phyloP scores from a whole-genome alignment of 2,329 filamentous ascomycete species.

The Nothophoma quercina region DNA sequence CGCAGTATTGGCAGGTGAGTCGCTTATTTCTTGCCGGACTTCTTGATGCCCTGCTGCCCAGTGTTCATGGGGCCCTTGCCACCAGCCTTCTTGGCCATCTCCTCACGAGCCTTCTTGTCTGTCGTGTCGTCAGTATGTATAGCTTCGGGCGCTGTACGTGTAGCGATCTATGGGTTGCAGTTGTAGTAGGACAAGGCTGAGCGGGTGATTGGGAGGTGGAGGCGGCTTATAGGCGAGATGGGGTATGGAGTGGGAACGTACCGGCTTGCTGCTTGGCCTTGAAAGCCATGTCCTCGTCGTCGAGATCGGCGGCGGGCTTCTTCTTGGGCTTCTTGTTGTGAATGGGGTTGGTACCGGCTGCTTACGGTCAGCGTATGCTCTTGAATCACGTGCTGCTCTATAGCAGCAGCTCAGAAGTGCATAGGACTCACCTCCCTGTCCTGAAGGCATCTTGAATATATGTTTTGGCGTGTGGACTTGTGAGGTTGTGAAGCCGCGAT shows the following conservation, averaged over 20 bases:
- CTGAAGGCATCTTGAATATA: conserved; percentile 57
- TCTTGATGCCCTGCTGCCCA: conserved; percentile 91
- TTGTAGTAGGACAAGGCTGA: conserved; percentile 3
- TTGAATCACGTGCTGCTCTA: conserved; percentile 1
- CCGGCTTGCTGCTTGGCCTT: conserved; percentile 85
- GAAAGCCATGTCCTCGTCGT: conserved; percentile 86
- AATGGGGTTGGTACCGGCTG: conserved; percentile 62
- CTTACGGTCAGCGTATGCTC: conserved; percentile 29
- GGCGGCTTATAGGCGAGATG: not conserved
- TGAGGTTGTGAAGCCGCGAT: conserved; percentile 12
- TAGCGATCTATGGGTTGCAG: not conserved
- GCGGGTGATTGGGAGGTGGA: not conserved
- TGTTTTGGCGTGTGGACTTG: conserved; percentile 5
- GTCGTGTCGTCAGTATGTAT: conserved; percentile 7
- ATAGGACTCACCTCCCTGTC: conserved; percentile 55
- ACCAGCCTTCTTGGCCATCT: conserved; percentile 79
- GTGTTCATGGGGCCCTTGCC: conserved; percentile 90
- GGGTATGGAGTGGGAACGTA: conserved; percentile 55
- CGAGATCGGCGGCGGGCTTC: conserved; percentile 74
- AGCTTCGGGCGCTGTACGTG: not conserved
- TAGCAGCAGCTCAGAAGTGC: too few species aligned
- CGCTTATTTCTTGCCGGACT: conserved; percentile 88
- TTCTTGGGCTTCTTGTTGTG: conserved; percentile 81
- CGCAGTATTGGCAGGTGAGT: not conserved
- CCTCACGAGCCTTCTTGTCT: conserved; percentile 68